A percentile compares a stretch with the other conserved stretches of the same genome.
These are phyloP conservation scores for Umbelopsis ramanniana DNA, from an alignment of 192 early-diverging fungal species.

Conservation along the genomic window DNA sequence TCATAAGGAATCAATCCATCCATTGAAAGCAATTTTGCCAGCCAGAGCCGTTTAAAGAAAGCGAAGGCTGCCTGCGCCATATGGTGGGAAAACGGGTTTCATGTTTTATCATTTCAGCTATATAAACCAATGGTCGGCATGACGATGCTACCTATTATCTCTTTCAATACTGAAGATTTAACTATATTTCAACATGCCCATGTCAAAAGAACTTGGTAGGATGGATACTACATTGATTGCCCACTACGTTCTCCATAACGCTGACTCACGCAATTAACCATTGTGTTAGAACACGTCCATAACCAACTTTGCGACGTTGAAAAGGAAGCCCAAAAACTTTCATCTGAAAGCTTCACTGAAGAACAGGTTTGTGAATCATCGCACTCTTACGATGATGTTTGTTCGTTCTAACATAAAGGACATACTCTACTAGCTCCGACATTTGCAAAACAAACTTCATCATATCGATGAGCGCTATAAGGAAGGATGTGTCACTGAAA, in stretches of 20 bases:
- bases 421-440: background rate
- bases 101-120: background rate
- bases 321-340: background rate
- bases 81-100: background rate
- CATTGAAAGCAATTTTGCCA: background rate
- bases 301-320: background rate
- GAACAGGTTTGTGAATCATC: background rate
- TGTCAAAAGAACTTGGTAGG: slow-evolving; percentile 18
- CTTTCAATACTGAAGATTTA: background rate
- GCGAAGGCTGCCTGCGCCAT: background rate
- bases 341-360: slow-evolving; percentile 12
- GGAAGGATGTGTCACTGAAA: slow-evolving; percentile 19
- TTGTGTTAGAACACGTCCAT: background rate
- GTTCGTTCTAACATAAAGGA: background rate
- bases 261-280: background rate
- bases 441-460: slow-evolving; percentile 21
- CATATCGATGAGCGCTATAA: slow-evolving; percentile 16
- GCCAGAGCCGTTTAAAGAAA: background rate
- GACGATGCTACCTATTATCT: background rate
- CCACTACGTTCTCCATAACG: background rate
- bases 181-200: slow-evolving; percentile 13
- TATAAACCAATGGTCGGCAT: too few species aligned
- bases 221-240: background rate
- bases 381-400: too few species aligned
- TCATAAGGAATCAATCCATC: background rate